Evolutionary conservation across 768 basidiomycete genomes (phyloP), one percentile per base, ranked within the genome.

Genomic region (Boletus rubropictus): DNA sequence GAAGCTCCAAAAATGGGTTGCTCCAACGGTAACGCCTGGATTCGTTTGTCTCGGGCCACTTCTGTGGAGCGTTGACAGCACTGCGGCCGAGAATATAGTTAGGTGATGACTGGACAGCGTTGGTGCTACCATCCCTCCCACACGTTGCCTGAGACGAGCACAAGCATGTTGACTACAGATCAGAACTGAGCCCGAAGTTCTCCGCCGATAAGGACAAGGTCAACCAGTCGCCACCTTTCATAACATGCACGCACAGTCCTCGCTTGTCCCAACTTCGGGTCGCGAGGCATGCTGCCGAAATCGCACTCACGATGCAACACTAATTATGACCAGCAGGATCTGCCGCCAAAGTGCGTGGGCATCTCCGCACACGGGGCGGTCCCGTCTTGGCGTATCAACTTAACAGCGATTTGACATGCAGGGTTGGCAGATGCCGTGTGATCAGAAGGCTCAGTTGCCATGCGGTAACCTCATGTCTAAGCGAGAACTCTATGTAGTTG

Each of bases 301-400:
- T 38, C 24, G 14, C 18, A 20, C 32, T 8, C 32, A 17, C 32
- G 18, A 6, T 5, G 8, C 7, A 27, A 21, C 33, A 36, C 6
- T 39, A 42, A 49, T 37, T 54, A 43, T 22, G 32, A 32, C 10
- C 17, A 4, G 9, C 15, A 41, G 24, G 17, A 29, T 29, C 29
- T 27, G 9, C 24, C 39, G 17, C 39, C 25, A 17, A 49, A 31
- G 18, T 6, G 14, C 15, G 32, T 33, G 36, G 18, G 24, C 11
- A 17, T 33, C 31, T 29, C 50, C 44, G 21, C 38, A 46, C 37
- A 47, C 18, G 21, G 17, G 21, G 49, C 50, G 54, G 60, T 40
- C 39, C 57, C 50, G 54, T 49, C 36, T 47, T 45, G 53, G 45
- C 35, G 17, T 48, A 27, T 55, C 41, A 38, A 46, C 39, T 39